Percentiles rank a stretch among this genome's conserved stretches.
Conservation (phyloP, 768 basidiomycete genomes). For the Macrolepiota fuliginosa region DNA sequence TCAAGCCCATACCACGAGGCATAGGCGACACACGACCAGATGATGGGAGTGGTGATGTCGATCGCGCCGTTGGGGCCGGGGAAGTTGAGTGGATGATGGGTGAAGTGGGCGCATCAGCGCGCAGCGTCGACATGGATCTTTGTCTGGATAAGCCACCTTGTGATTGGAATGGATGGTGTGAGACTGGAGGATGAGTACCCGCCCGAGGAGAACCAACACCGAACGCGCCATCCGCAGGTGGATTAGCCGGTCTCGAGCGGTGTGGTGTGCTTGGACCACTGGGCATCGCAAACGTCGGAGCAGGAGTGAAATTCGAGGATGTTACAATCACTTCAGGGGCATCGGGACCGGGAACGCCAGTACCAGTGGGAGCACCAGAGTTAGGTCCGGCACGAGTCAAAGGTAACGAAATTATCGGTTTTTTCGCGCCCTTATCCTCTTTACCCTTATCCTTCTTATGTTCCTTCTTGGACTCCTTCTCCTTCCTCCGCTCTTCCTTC, state of each 20-base stretch:
- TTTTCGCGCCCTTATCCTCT: constrained; percentile 4
- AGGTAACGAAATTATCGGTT: constrained; percentile 10
- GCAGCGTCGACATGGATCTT: constrained; percentile 1
- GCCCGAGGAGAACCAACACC: background rate
- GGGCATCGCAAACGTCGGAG: background rate
- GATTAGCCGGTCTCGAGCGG: background rate
- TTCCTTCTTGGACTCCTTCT: constrained; percentile 1
- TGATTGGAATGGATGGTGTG: background rate
- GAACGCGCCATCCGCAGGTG: background rate
- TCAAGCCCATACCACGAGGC: background rate
- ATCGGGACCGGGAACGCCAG: background rate
- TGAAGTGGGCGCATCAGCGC: background rate
- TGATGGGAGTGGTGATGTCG: background rate
- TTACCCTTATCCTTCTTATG: constrained; percentile 1
- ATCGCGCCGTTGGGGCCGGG: background rate
- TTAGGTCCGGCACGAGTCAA: constrained; percentile 1
- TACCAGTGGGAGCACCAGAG: background rate
- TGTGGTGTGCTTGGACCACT: background rate
- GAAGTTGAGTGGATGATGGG: background rate
- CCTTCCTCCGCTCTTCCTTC: background rate
- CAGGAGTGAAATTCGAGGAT: background rate
- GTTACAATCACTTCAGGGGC: background rate
- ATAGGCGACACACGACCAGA: constrained; percentile 14
- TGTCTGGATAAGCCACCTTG: background rate
- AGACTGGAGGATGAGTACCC: background rate